phyloP scores from a whole-genome alignment of 108 stramenopile species.

The Mediolabrus comicus region DNA sequence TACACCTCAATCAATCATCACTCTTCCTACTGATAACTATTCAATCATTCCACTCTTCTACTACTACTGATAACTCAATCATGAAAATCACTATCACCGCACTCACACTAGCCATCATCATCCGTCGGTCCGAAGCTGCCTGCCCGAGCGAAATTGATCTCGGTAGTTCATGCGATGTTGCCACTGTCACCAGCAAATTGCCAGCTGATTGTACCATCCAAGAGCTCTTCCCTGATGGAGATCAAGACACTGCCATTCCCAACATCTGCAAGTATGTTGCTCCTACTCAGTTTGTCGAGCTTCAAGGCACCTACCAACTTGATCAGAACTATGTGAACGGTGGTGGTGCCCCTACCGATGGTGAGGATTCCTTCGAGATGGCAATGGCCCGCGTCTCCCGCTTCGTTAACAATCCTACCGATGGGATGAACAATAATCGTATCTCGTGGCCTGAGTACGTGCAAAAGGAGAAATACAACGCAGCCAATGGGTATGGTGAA shows the following conservation, averaged over 20 bases:
- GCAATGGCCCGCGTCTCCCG: constrained; percentile 5
- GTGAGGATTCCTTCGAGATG: constrained; percentile 3
- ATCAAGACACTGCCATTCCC: neutral
- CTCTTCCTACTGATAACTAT: neutral
- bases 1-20: neutral
- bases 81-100: neutral
- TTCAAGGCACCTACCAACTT: neutral
- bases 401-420: constrained; percentile 10
- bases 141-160: neutral
- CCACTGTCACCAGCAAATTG: neutral
- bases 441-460: constrained; percentile 36
- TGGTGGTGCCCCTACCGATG: constrained; percentile 11
- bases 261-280: neutral
- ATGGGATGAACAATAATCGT: neutral
- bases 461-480: constrained; percentile 20
- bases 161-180: neutral
- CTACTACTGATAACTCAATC: neutral
- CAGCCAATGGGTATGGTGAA: constrained; percentile 1
- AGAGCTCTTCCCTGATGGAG: neutral
- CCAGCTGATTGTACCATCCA: neutral
- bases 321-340: neutral
- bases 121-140: neutral
- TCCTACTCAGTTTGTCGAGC: neutral
- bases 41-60: neutral
- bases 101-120: neutral